Conservation (phyloP, 2,329 filamentous ascomycete species). For the Amylocarpus encephaloides region DNA sequence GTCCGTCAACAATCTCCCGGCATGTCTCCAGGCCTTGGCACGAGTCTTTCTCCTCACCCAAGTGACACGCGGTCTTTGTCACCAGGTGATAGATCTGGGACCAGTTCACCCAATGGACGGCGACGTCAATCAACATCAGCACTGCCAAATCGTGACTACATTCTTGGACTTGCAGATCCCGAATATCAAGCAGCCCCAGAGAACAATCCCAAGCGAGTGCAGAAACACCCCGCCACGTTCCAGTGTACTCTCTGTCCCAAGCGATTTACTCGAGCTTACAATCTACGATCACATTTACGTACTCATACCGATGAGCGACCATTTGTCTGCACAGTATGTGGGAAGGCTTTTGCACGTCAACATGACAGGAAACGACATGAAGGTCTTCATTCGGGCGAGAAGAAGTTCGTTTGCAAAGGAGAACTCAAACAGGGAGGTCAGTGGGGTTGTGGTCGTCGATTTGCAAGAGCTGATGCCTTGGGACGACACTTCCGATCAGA, state of each 20-base stretch:
- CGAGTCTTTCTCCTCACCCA: constrained; percentile 42
- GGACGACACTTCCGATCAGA: constrained; percentile 94
- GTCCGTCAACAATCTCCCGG: constrained; percentile 42
- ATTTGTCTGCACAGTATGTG: constrained; percentile 94
- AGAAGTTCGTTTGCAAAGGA: constrained; percentile 96
- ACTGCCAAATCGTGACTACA: constrained; percentile 61
- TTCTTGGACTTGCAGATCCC: constrained; percentile 85
- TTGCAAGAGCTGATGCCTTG: constrained; percentile 90
- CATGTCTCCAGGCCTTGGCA: constrained; percentile 48
- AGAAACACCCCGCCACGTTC: constrained; percentile 97
- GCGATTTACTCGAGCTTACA: constrained; percentile 93
- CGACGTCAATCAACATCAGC: constrained; percentile 57
- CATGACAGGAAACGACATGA: constrained; percentile 97
- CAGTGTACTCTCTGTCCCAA: constrained; percentile 92
- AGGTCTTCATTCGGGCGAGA: constrained; percentile 91
- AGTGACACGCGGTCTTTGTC: constrained; percentile 47
- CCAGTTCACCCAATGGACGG: constrained; percentile 36
- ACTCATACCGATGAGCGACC: constrained; percentile 97
- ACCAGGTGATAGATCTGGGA: constrained; percentile 49
- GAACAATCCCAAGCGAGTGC: constrained; percentile 67
- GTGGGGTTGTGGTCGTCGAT: constrained; percentile 91
- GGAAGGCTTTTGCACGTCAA: constrained; percentile 94
- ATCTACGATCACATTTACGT: constrained; percentile 86
- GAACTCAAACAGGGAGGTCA: constrained; percentile 74
- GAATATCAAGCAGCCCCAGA: constrained; percentile 64